Evolutionary conservation across 139 green algal species (phyloP), one percentile per base, ranked within the genome.

Genomic region (Helicosporidium sp.): DNA sequence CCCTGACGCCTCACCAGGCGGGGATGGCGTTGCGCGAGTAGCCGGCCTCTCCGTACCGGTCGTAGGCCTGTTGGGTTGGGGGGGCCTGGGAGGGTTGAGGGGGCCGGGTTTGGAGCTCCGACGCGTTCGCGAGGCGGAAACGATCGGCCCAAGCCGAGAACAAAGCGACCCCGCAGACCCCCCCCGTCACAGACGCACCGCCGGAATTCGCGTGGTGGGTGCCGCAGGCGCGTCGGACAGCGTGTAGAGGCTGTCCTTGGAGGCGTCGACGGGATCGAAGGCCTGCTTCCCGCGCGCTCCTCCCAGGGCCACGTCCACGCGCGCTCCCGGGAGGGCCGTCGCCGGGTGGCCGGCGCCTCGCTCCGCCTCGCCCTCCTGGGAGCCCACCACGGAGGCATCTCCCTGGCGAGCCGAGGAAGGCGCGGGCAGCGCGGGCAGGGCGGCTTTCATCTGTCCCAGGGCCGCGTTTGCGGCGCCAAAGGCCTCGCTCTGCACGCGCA

Each of bases 401-500:
- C 24, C 16, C n/a, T 34, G 34, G 34, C 23, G 3, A 28, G 19
- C 16, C 3, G 42, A 5, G 46, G 20, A 51, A 16, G 46, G 20
- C 24, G 26, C 26, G 42, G 20, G 23, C 42, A 19, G 43, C 19
- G 43, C 49, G 28, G 57, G 57, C 35, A 66, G 26, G 6, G 28
- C 51, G 20, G 51, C 52, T 40, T 66, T 73, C 26, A 62, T 57
- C 18, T 59, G 51, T 7, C 68, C 69, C 35, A 78, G 57, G 5
- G 65, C 62, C 15, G 43, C 53, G 40, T 70, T 68, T 44, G 60
- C 60, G n/a, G 41, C 44, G 46, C 58, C 49, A 54, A 75, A 77
- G 7, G 64, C 61, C 49, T 79, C 70, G 19, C 58, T 62, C 59
- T 83, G 55, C 26, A 91, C 39, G 28, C 69, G 65, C 55, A 76